These are phyloP conservation scores for Corymbia calophylla DNA, from an alignment of 441 rosid species.

Conservation along the genomic window DNA sequence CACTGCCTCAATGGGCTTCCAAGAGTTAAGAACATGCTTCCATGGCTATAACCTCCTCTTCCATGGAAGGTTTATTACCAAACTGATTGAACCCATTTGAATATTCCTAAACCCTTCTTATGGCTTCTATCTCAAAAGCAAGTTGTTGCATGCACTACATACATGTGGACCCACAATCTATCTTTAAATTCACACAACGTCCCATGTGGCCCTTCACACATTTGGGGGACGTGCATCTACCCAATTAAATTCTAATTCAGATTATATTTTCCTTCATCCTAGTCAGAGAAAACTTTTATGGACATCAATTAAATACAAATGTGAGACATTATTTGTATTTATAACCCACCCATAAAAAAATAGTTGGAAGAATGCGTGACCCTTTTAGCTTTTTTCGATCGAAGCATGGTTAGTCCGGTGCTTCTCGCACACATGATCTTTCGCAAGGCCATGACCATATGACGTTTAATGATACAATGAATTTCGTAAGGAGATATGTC, in stretches of 20 bases:
- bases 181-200: background rate
- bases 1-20: background rate
- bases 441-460: background rate
- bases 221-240: background rate
- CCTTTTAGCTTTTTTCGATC: fast-evolving
- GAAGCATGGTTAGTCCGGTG: no score
- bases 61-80: background rate
- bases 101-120: background rate
- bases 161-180: background rate
- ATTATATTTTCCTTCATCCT: background rate
- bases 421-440: background rate
- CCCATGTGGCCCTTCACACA: background rate
- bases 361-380: background rate
- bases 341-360: background rate
- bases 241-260: background rate
- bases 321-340: fast-evolving
- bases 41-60: background rate
- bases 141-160: background rate
- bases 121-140: background rate
- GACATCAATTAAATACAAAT: background rate
- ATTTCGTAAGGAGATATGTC: fast-evolving
- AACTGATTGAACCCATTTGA: background rate
- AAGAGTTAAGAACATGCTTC: background rate
- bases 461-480: background rate
- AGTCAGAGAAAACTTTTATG: background rate